Evolutionary conservation across 2,329 filamentous ascomycete species (phyloP).

Genomic region (Penicillium rolfsii): DNA sequence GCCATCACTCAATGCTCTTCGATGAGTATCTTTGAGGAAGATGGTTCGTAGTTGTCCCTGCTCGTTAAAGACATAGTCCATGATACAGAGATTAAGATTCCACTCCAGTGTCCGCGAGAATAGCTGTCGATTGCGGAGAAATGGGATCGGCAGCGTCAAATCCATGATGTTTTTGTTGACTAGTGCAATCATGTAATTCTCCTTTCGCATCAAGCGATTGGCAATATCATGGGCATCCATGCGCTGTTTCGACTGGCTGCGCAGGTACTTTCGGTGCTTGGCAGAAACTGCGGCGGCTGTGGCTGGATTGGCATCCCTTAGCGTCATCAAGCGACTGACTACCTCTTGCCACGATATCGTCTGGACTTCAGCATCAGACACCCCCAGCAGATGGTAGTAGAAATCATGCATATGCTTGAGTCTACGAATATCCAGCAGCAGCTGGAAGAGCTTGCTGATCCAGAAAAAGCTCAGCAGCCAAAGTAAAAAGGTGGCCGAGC

Average conservation of each 20-base stretch:
- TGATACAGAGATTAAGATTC: constrained; percentile 86
- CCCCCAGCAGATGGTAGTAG: constrained; percentile 78
- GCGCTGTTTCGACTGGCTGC: constrained; percentile 87
- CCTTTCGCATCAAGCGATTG: constrained; percentile 92
- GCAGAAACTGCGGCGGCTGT: constrained; percentile 69
- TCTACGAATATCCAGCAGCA: constrained; percentile 71
- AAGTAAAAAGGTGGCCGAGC: constrained; percentile 73
- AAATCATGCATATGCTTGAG: constrained; percentile 81
- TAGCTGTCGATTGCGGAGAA: constrained; percentile 75
- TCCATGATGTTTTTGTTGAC: constrained; percentile 97
- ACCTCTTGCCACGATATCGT: constrained; percentile 93
- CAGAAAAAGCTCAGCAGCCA: constrained; percentile 88
- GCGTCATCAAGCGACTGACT: constrained; percentile 78
- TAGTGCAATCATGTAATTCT: constrained; percentile 95
- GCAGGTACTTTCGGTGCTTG: constrained; percentile 65
- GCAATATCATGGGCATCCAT: constrained; percentile 97
- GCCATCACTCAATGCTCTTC: constrained; percentile 75
- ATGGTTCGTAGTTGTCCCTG: constrained; percentile 83
- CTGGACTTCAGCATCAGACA: constrained; percentile 85
- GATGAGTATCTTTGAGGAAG: constrained; percentile 81
- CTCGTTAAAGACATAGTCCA: constrained; percentile 92
- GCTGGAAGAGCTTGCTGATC: constrained; percentile 76
- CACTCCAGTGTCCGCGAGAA: constrained; percentile 90
- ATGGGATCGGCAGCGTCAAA: constrained; percentile 81
- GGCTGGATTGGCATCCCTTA: constrained; percentile 84